phyloP scores from a whole-genome alignment of 192 early-diverging fungal species.

The Backusella liffmaniae region DNA sequence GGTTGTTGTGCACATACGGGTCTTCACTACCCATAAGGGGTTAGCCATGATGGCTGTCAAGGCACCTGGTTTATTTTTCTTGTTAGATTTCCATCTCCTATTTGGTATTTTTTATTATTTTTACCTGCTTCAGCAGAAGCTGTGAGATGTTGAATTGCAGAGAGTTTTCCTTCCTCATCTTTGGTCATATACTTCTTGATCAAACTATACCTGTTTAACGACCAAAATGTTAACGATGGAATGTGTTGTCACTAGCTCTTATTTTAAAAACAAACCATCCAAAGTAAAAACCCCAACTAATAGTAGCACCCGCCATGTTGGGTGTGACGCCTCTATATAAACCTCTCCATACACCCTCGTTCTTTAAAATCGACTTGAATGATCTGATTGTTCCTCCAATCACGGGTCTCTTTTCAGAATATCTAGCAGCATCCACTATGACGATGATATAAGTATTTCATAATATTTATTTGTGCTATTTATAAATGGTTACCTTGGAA shows the following conservation, averaged over 20 bases:
- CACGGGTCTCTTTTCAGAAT: constrained; percentile 40
- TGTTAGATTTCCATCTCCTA: no score
- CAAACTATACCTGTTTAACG: constrained; percentile 46
- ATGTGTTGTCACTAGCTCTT: not conserved
- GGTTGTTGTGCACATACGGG: constrained; percentile 75
- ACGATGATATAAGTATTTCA: not conserved
- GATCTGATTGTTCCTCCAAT: constrained; percentile 68
- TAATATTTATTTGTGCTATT: not conserved
- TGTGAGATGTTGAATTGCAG: constrained; percentile 74
- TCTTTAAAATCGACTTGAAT: constrained; percentile 53
- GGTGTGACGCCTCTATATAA: constrained; percentile 91
- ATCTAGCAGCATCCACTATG: constrained; percentile 50
- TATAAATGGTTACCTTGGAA: constrained; percentile 64
- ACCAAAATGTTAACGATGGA: not conserved
- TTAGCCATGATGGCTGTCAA: constrained; percentile 73
- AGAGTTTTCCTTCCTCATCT: constrained; percentile 53
- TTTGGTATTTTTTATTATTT: not conserved
- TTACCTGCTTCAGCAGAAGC: constrained; percentile 78
- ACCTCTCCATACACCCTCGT: constrained; percentile 64
- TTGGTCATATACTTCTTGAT: constrained; percentile 68
- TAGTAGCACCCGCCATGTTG: constrained; percentile 86
- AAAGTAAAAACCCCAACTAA: constrained; percentile 98
- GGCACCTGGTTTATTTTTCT: constrained; percentile 39
- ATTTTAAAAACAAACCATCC: constrained; percentile 64
- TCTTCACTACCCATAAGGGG: constrained; percentile 86